phyloP scores from a whole-genome alignment of 768 basidiomycete species.

The Kwoniella shandongensis region DNA sequence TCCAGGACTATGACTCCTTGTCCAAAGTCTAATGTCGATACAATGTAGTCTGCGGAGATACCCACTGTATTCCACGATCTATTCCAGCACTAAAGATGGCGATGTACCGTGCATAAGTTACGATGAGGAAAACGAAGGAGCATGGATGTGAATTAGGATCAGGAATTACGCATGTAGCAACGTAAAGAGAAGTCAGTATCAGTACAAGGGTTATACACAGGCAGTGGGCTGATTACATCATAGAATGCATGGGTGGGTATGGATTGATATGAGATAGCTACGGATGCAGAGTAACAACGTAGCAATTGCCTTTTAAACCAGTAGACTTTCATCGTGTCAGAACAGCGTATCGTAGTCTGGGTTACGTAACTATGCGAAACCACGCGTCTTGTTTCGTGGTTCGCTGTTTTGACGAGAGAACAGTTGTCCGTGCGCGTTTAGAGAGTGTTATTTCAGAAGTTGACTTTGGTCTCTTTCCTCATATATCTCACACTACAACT shows the following conservation, averaged over 20 bases:
- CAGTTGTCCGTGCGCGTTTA: too few relatives aligned
- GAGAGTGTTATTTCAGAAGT: too few relatives aligned
- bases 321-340: too few relatives aligned
- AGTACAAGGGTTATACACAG: neutral
- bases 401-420: too few relatives aligned
- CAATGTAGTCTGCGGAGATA: slow-evolving; percentile 43
- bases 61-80: slow-evolving; percentile 46
- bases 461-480: too few relatives aligned
- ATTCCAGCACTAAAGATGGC: slow-evolving; percentile 34
- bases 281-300: neutral
- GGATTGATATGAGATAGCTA: neutral
- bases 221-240: neutral
- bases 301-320: too few relatives aligned
- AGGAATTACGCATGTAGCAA: slow-evolving; percentile 1
- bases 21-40: neutral
- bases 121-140: too few relatives aligned
- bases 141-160: neutral
- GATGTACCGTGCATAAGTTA: too few relatives aligned
- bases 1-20: neutral
- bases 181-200: neutral
- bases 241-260: neutral
- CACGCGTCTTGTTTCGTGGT: too few relatives aligned
- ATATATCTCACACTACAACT: neutral
- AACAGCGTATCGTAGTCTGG: too few relatives aligned
- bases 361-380: too few relatives aligned